These are phyloP conservation scores for Phytophthora tubulina DNA, from an alignment of 352 stramenopile genomes.

Conservation along the genomic window DNA sequence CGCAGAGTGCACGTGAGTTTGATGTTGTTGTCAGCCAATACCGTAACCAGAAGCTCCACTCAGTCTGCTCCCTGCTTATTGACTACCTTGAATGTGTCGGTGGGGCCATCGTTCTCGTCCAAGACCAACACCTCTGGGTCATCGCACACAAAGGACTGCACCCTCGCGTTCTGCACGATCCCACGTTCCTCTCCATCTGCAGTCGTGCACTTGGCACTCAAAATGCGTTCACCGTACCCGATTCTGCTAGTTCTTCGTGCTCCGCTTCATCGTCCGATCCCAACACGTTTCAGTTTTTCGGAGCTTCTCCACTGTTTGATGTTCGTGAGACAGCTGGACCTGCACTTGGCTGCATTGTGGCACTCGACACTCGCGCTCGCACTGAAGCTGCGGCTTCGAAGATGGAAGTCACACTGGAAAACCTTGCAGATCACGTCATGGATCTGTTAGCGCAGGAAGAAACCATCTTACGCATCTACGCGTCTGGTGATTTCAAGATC, in stretches of 20 bases:
- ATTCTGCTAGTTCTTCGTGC: slow-evolving; percentile 36
- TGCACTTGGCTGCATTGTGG: slow-evolving; percentile 68
- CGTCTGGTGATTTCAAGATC: slow-evolving; percentile 71
- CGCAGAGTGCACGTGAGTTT: slow-evolving; percentile 42
- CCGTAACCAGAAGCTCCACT: slow-evolving; percentile 76
- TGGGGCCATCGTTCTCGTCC: slow-evolving; percentile 69
- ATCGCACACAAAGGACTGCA: slow-evolving; percentile 69
- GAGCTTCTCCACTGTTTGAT: slow-evolving; percentile 61
- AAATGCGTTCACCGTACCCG: slow-evolving; percentile 58
- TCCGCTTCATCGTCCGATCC: slow-evolving; percentile 15
- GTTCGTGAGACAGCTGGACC: slow-evolving; percentile 38
- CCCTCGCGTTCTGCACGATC: slow-evolving; percentile 57
- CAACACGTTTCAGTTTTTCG: slow-evolving; percentile 70
- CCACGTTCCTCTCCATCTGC: slow-evolving; percentile 71
- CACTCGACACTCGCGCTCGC: slow-evolving; percentile 60
- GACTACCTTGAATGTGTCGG: slow-evolving; percentile 82
- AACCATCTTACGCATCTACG: slow-evolving; percentile 67
- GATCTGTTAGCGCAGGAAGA: slow-evolving; percentile 68
- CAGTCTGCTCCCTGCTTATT: slow-evolving; percentile 68
- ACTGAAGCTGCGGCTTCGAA: slow-evolving; percentile 47
- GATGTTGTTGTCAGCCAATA: slow-evolving; percentile 82
- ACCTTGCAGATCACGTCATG: slow-evolving; percentile 68
- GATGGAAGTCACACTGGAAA: slow-evolving; percentile 69
- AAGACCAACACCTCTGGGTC: slow-evolving; percentile 72
- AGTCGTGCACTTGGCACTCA: slow-evolving; percentile 53